A percentile compares a stretch with the other conserved stretches of the same genome.
Conservation (phyloP, 148 eudicot species). For the Camellia sinensis region DNA sequence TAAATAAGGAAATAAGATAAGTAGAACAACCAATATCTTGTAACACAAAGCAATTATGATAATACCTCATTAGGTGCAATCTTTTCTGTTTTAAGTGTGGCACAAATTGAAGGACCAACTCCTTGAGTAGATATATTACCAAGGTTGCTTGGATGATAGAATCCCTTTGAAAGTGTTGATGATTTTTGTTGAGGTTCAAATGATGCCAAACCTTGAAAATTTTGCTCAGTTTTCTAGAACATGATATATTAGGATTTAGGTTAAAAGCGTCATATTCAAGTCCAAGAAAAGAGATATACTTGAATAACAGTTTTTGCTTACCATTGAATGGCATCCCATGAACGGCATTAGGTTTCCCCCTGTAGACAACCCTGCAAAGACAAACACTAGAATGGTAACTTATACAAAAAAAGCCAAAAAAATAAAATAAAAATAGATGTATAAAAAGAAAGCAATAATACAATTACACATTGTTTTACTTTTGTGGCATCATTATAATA, state of each 20-base stretch:
- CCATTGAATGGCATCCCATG: neutral
- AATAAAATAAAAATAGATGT: neutral
- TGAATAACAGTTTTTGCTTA: neutral
- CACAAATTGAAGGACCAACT: neutral
- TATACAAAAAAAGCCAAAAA: neutral
- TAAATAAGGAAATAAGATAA: no score
- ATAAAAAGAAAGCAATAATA: neutral
- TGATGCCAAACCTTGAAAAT: slow-evolving; percentile 1
- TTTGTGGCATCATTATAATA: neutral
- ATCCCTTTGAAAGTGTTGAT: neutral
- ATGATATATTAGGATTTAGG: neutral
- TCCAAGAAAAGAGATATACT: neutral
- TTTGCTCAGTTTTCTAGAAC: neutral
- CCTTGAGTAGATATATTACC: neutral
- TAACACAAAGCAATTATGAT: no score
- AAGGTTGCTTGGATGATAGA: neutral
- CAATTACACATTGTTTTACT: neutral
- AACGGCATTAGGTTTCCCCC: neutral
- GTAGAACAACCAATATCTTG: no score
- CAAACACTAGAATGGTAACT: neutral
- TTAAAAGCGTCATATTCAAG: neutral
- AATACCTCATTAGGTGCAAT: slow-evolving; percentile 1
- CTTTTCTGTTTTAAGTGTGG: neutral
- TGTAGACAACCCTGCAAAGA: neutral
- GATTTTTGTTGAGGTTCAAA: slow-evolving; percentile 5